These are phyloP conservation scores for Fusarium nelsonii DNA, from an alignment of 2,329 filamentous ascomycete genomes.

Conservation along the genomic window DNA sequence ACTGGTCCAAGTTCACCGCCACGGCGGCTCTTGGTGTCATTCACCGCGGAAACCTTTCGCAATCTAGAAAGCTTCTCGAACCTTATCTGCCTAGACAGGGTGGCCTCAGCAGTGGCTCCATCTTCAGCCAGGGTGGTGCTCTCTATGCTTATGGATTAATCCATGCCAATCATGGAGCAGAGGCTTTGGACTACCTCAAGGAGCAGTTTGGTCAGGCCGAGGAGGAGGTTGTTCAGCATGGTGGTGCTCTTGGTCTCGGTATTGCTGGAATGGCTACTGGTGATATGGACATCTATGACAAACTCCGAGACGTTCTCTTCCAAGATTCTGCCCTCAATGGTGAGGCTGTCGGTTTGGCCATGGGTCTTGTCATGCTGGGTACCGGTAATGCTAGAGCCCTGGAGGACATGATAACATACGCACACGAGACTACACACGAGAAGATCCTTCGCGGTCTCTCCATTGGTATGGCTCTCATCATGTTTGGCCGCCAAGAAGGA, in stretches of 20 bases:
- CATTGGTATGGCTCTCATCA: constrained; percentile 97
- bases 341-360: constrained; percentile 93
- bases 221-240: constrained; percentile 96
- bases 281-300: constrained; percentile 89
- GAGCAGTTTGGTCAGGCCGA: constrained; percentile 79
- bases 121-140: constrained; percentile 96
- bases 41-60: constrained; percentile 92
- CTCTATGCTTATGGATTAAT: constrained; percentile 96
- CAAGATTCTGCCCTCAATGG: constrained; percentile 96
- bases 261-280: constrained; percentile 98
- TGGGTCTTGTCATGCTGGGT: constrained; percentile 98
- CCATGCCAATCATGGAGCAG: constrained; percentile 95
- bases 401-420: constrained; percentile 97
- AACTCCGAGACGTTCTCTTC: constrained; percentile 88
- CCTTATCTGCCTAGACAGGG: constrained; percentile 89
- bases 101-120: constrained; percentile 81
- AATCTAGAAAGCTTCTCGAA: constrained; percentile 92
- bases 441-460: constrained; percentile 98
- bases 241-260: constrained; percentile 92
- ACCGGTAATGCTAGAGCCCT: constrained; percentile 95
- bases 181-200: constrained; percentile 84
- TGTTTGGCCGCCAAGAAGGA: constrained; percentile 95
- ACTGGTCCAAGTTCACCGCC: constrained; percentile 99
- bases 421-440: constrained; percentile 97
- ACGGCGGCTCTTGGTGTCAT: constrained; percentile 97